Evolutionary conservation across 1,284 basidiomycete genomes (phyloP).

Genomic region (Cutaneotrichosporon curvatum): DNA sequence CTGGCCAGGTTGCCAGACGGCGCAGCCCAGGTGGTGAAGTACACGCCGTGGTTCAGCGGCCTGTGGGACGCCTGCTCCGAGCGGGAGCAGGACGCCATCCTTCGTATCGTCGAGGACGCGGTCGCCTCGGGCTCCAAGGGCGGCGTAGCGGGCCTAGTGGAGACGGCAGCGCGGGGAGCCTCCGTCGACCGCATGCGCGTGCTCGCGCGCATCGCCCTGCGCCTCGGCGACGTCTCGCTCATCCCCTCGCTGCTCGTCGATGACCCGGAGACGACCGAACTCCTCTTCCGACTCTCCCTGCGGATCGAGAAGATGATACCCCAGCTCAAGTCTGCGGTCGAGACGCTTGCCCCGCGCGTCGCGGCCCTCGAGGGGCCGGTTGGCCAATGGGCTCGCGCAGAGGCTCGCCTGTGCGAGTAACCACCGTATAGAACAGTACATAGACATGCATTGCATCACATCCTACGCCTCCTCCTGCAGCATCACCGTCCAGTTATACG

Average conservation of each 20-base stretch:
- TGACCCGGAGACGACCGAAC: not conserved
- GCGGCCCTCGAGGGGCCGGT: not conserved
- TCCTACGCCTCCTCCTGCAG: slow-evolving; percentile 12
- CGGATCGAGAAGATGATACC: not conserved
- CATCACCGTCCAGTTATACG: slow-evolving; percentile 46
- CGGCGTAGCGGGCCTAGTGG: slow-evolving; percentile 9
- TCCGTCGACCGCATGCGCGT: not conserved
- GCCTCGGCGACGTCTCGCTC: slow-evolving; percentile 1
- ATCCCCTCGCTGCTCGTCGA: slow-evolving; percentile 4
- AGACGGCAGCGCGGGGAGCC: not conserved
- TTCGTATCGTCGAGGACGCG: slow-evolving; percentile 12
- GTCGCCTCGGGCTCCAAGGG: slow-evolving; percentile 10
- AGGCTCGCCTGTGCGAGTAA: too few species aligned
- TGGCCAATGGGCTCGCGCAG: not conserved
- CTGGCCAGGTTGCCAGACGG: slow-evolving; percentile 62
- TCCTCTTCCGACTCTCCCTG: slow-evolving; percentile 14
- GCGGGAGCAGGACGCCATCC: slow-evolving; percentile 11
- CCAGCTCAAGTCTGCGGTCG: too few species aligned
- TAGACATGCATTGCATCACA: too few species aligned
- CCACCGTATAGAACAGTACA: too few species aligned
- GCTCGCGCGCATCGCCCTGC: slow-evolving; percentile 4
- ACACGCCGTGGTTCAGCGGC: slow-evolving; percentile 71
- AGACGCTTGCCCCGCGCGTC: not conserved
- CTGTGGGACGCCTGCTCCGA: slow-evolving; percentile 49
- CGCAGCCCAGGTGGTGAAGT: slow-evolving; percentile 60